Evolutionary conservation across 179 eudicot genomes (phyloP).

Genomic region (Heliamphora pulchella): DNA sequence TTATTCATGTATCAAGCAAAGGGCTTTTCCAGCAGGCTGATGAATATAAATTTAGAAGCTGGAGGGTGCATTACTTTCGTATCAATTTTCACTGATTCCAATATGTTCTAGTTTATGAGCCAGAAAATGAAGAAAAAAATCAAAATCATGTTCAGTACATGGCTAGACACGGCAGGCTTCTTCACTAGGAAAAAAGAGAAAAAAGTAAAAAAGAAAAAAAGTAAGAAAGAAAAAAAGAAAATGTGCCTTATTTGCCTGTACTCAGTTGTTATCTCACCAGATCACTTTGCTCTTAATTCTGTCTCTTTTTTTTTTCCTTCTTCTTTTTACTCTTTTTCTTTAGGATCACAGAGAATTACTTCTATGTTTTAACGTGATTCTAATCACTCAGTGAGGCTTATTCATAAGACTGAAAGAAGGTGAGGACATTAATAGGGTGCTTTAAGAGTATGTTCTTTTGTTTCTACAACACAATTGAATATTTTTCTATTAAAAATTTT

Average conservation of each 20-base stretch:
- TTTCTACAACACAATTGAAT: no score
- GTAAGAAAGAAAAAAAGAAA: no score
- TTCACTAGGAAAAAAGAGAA: neutral
- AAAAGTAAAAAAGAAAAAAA: no score
- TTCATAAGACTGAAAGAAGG: neutral
- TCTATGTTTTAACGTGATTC: neutral
- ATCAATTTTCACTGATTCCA: neutral
- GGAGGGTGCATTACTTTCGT: neutral
- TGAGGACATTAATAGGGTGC: neutral
- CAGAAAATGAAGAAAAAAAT: neutral
- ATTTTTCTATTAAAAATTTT: no score
- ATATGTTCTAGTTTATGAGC: neutral
- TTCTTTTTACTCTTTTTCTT: neutral
- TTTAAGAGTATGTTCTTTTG: neutral
- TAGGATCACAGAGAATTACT: neutral
- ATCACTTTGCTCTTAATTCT: neutral
- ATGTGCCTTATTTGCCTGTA: neutral
- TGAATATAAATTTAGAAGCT: neutral
- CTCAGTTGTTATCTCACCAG: neutral
- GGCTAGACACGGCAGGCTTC: neutral
- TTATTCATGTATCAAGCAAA: neutral
- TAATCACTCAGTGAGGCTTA: constrained; percentile 4
- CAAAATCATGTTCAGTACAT: neutral
- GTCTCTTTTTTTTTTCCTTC: neutral
- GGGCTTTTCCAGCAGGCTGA: neutral